Conservation (phyloP, 352 stramenopile species). For the Globisporangium ultimum region DNA sequence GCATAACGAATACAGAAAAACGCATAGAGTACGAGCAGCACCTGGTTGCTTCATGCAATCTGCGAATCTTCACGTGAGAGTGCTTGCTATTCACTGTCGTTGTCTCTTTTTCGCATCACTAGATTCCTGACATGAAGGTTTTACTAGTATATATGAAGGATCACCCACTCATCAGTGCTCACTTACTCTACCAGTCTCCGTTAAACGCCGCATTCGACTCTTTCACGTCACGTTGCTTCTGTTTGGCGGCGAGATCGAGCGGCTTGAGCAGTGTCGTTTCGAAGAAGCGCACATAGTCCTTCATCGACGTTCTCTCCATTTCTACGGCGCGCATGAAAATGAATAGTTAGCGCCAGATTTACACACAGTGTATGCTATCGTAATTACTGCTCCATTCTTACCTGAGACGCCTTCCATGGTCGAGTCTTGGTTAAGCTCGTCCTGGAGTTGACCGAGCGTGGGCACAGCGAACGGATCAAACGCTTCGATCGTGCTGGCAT, state of each 20-base stretch:
- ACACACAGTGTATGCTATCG: background rate
- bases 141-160: too few species aligned
- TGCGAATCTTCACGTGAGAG: too few species aligned
- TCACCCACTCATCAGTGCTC: background rate
- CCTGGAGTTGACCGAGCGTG: slow-evolving; percentile 74
- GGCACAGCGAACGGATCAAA: slow-evolving; percentile 89
- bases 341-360: too few species aligned
- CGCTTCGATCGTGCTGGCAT: slow-evolving; percentile 69
- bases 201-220: slow-evolving; percentile 72
- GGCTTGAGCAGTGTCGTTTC: slow-evolving; percentile 72
- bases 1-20: too few species aligned
- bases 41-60: too few species aligned
- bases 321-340: slow-evolving; percentile 9
- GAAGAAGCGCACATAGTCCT: slow-evolving; percentile 70
- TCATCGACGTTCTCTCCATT: slow-evolving; percentile 59
- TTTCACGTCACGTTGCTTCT: slow-evolving; percentile 67
- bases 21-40: too few species aligned
- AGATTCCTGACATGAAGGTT: too few species aligned
- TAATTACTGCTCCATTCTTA: slow-evolving; percentile 3
- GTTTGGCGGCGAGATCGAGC: slow-evolving; percentile 50
- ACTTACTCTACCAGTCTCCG: slow-evolving; percentile 65
- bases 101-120: background rate
- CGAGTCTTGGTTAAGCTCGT: slow-evolving; percentile 74
- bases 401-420: slow-evolving; percentile 22
- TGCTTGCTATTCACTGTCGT: background rate